phyloP scores from a whole-genome alignment of 305 asterid genomes.

The Fraxinus angustifolia region DNA sequence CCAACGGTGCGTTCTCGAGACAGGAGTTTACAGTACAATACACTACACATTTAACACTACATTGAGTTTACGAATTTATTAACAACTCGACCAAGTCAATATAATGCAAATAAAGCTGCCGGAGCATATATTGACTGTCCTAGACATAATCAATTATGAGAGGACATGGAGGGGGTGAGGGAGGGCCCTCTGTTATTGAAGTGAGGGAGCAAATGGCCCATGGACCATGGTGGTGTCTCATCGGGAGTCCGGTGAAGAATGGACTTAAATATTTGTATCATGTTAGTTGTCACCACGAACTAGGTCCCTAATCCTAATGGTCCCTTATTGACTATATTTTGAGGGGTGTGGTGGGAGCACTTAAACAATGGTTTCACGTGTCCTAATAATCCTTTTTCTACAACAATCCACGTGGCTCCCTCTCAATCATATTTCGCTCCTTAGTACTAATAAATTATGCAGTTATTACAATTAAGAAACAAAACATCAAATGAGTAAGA shows the following conservation, averaged over 20 bases:
- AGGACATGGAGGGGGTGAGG: neutral
- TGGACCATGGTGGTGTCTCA: constrained; percentile 35
- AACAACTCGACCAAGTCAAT: neutral
- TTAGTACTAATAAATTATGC: neutral
- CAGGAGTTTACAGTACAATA: neutral
- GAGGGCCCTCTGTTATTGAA: constrained; percentile 32
- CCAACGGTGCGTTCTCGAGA: neutral
- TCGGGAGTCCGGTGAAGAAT: constrained; percentile 42
- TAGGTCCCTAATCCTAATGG: constrained; percentile 24
- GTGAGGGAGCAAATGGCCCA: constrained; percentile 56
- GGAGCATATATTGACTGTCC: neutral
- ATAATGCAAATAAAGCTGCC: neutral
- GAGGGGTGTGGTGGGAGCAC: constrained; percentile 47
- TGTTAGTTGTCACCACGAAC: constrained; percentile 64
- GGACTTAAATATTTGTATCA: constrained; percentile 63
- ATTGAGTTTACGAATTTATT: neutral
- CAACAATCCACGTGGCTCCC: constrained; percentile 75
- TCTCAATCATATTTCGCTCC: constrained; percentile 17
- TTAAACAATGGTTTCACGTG: constrained; percentile 58
- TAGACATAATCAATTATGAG: neutral
- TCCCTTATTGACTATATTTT: constrained; percentile 25
- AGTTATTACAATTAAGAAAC: neutral
- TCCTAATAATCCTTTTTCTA: constrained; percentile 52
- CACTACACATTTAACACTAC: neutral
- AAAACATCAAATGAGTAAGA: neutral